Evolutionary conservation across 495 filamentous ascomycete genomes (phyloP).

Genomic region (Penicillium maclennaniae): DNA sequence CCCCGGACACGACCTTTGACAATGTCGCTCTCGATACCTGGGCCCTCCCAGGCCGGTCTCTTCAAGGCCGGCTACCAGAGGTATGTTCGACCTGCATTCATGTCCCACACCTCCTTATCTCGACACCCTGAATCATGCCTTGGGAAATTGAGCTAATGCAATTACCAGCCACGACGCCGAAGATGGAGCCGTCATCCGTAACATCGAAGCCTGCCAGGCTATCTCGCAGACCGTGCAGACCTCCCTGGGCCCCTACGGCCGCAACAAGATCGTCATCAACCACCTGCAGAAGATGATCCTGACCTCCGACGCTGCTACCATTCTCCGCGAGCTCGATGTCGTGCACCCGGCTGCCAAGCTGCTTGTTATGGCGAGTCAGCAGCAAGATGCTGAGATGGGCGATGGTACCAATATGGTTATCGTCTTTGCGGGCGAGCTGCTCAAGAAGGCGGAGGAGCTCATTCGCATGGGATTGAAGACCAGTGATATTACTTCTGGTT

Average conservation of each 20-base stretch:
- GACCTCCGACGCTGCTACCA: slow-evolving; percentile 96
- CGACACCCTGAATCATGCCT: slow-evolving; percentile 1
- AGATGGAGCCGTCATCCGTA: slow-evolving; percentile 97
- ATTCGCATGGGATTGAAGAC: slow-evolving; percentile 94
- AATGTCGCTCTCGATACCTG: slow-evolving; percentile 95
- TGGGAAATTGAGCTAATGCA: slow-evolving; percentile 4
- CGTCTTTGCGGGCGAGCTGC: slow-evolving; percentile 87
- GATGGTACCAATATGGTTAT: slow-evolving; percentile 98
- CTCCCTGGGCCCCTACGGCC: slow-evolving; percentile 92
- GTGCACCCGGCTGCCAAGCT: slow-evolving; percentile 98
- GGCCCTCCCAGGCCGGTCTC: slow-evolving; percentile 83
- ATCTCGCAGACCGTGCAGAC: slow-evolving; percentile 96
- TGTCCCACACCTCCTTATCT: slow-evolving; percentile 33
- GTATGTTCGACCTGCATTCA: slow-evolving; percentile 49
- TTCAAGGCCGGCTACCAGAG: slow-evolving; percentile 98
- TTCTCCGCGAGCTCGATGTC: slow-evolving; percentile 94
- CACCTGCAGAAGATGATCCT: slow-evolving; percentile 99
- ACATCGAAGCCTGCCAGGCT: slow-evolving; percentile 96
- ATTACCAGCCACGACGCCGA: slow-evolving; percentile 83
- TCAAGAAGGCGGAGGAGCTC: slow-evolving; percentile 96
- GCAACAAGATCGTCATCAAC: slow-evolving; percentile 99
- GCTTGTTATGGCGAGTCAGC: slow-evolving; percentile 98
- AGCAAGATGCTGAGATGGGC: slow-evolving; percentile 98
- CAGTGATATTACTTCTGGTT: slow-evolving; percentile 91
- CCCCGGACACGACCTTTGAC: slow-evolving; percentile 32